Evolutionary conservation across 2,329 filamentous ascomycete species (phyloP).

Genomic region (Sclerotinia sclerotiorum): DNA sequence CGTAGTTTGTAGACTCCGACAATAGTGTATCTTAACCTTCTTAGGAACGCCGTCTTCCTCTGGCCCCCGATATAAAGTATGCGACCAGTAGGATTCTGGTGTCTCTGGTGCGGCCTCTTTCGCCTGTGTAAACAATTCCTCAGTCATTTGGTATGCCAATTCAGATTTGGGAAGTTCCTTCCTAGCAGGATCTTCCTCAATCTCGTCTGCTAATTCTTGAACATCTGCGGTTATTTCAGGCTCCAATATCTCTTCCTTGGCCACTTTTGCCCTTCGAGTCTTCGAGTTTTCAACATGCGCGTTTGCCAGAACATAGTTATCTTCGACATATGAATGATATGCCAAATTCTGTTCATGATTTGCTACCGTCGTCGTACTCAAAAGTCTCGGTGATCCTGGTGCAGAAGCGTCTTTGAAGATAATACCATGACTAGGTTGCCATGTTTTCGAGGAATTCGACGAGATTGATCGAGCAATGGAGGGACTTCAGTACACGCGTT

Average conservation of each 20-base stretch:
- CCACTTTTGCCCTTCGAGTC: not conserved
- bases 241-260: not conserved
- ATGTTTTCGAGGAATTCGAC: slow-evolving; percentile 35
- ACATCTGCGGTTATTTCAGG: not conserved
- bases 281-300: slow-evolving; percentile 1
- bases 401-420: slow-evolving; percentile 39
- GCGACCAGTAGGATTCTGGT: slow-evolving; percentile 62
- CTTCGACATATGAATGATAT: slow-evolving; percentile 30
- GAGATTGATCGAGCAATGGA: slow-evolving; percentile 18
- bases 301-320: slow-evolving; percentile 30
- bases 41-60: slow-evolving; percentile 44
- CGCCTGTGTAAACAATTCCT: slow-evolving; percentile 50
- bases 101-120: slow-evolving; percentile 48
- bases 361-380: slow-evolving; percentile 29
- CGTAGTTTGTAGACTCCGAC: slow-evolving; percentile 63
- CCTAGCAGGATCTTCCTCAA: slow-evolving; percentile 31
- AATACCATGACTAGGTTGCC: slow-evolving; percentile 45
- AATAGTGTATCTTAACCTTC: slow-evolving; percentile 74
- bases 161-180: slow-evolving; percentile 43
- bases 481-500: slow-evolving; percentile 1
- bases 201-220: slow-evolving; percentile 9
- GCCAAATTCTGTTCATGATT: slow-evolving; percentile 28
- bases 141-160: slow-evolving; percentile 50
- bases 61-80: slow-evolving; percentile 63
- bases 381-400: slow-evolving; percentile 24